phyloP scores from a whole-genome alignment of 2,329 filamentous ascomycete genomes.

The Phyllosticta capitalensis region DNA sequence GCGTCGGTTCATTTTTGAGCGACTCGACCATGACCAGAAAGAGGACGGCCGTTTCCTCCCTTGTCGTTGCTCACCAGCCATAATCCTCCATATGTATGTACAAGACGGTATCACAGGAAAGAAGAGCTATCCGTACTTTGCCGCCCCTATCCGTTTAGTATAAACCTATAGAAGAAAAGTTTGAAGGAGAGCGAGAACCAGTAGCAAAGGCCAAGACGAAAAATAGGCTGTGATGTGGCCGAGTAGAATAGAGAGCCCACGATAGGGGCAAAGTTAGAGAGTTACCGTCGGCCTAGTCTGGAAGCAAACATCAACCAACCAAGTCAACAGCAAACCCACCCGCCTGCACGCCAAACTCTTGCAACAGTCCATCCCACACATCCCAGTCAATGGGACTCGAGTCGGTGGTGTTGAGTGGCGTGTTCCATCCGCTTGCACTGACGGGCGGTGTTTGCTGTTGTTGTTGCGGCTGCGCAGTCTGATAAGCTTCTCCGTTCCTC shows the following conservation, averaged over 20 bases:
- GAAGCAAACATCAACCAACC: neutral
- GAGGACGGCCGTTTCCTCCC: neutral
- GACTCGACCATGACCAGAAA: neutral
- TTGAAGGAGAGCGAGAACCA: neutral
- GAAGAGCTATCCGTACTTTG: neutral
- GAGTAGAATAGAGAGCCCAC: too few species aligned
- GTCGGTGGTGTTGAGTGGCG: slow-evolving; percentile 12
- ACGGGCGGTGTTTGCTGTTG: neutral
- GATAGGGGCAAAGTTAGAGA: too few species aligned
- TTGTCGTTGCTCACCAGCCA: neutral
- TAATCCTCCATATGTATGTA: neutral
- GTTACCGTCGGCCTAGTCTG: neutral
- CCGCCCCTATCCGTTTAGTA: neutral
- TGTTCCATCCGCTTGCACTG: neutral
- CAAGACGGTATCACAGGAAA: neutral
- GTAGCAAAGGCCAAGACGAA: neutral
- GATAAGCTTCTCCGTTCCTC: neutral
- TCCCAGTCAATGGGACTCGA: slow-evolving; percentile 22
- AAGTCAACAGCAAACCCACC: neutral
- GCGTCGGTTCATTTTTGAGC: neutral
- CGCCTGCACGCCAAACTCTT: slow-evolving; percentile 13
- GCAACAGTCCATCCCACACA: slow-evolving; percentile 21
- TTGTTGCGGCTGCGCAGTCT: neutral
- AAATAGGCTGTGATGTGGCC: too few species aligned
- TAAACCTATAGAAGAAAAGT: neutral